A percentile compares a stretch with the other conserved stretches of the same genome.
Evolutionary conservation across 768 basidiomycete genomes (phyloP).

Genomic region (Kwoniella shandongensis): DNA sequence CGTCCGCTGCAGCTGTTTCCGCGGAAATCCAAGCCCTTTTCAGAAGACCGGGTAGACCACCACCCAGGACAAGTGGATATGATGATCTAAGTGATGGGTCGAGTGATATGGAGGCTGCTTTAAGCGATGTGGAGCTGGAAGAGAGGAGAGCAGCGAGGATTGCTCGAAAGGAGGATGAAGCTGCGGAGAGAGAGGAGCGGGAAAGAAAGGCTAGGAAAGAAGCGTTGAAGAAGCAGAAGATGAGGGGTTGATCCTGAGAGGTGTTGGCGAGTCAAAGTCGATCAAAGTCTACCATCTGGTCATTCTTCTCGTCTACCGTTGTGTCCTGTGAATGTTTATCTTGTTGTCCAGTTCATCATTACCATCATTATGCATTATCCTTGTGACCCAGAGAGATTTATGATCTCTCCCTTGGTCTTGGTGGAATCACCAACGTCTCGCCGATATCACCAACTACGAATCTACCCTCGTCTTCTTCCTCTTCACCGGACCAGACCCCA

Average conservation of each 20-base stretch:
- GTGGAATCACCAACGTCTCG: constrained; percentile 34
- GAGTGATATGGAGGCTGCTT: constrained; percentile 46
- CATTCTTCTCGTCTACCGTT: too few species aligned
- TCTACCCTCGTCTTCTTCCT: constrained; percentile 22
- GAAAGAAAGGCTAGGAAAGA: constrained; percentile 32
- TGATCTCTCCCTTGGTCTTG: not conserved
- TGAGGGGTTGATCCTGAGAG: not conserved
- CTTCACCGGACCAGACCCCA: constrained; percentile 26
- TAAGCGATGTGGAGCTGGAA: constrained; percentile 44
- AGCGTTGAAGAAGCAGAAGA: constrained; percentile 31
- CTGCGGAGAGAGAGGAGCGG: constrained; percentile 35
- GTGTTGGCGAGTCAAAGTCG: too few species aligned
- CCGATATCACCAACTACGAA: constrained; percentile 44
- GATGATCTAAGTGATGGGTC: constrained; percentile 21
- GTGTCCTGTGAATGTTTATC: too few species aligned
- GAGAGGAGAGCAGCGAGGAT: constrained; percentile 39
- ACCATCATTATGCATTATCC: too few species aligned
- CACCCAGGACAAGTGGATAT: constrained; percentile 7
- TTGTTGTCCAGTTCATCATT: too few species aligned
- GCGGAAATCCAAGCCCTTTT: constrained; percentile 41
- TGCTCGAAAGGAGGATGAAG: constrained; percentile 42
- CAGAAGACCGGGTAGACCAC: constrained; percentile 29
- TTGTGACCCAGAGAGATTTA: too few species aligned
- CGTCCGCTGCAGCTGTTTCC: constrained; percentile 22
- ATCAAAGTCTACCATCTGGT: too few species aligned